Evolutionary conservation across 345 rosid species (phyloP), one percentile per base, ranked within the genome.

Genomic region (Draba incana): DNA sequence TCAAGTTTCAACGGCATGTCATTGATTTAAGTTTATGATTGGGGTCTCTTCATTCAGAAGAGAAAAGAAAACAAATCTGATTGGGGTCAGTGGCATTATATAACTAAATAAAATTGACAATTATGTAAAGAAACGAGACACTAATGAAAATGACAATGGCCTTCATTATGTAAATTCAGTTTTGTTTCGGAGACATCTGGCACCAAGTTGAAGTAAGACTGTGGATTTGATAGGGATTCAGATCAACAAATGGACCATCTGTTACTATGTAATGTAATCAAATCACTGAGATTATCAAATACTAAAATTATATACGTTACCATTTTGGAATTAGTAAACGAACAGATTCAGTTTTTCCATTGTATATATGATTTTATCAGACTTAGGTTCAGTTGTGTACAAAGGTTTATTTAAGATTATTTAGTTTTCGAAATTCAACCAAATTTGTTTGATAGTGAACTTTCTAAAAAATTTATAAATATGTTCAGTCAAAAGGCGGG

Each of bases 81-180:
- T 16, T 69, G 44, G 66, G 59, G 59, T 28, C 43, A 16, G 42
- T 27, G 2, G 25, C 43, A 69, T 41, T 57, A 47, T 13, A 3
- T 33, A 9, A 5, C 13, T 47, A 48, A 47, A 58, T 48, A n/a
- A 57, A 43, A 58, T 38, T 48, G 65, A 57, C 28, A 57, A 10
- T 44, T 20, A 13, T 33, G 9, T 46, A 25, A 54, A 66, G 23
- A 54, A 8, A 23, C 6, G 2, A 43, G 30, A 20, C 10, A 30
- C 28, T 42, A 39, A 41, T 56, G 16, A n/a, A 47, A 52, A 57
- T 50, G 65, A 48, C 37, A 69, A 58, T 27, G 72, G 57, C 64
- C 10, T 24, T 57, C n/a, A 30, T n/a, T n/a, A n/a, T 47, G 24
- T 51, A 64, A 64, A 33, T 24, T 37, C 28, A 0, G 11, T 50